phyloP scores from a whole-genome alignment of 163 green algal species.

The Botryococcus braunii region DNA sequence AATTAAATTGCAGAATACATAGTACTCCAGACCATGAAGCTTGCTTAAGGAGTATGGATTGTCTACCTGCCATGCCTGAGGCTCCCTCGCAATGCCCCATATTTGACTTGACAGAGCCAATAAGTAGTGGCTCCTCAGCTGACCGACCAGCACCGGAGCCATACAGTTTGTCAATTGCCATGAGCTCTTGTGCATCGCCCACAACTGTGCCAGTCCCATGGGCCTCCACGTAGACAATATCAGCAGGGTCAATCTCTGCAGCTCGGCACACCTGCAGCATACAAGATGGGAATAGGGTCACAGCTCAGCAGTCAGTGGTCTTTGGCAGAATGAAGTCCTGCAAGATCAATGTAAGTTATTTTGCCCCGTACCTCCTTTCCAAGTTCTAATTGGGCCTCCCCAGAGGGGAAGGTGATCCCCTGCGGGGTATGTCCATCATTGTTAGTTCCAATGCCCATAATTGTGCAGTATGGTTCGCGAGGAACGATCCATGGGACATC shows the following conservation, averaged over 20 bases:
- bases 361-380: conserved; percentile 1
- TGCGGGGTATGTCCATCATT: conserved; percentile 15
- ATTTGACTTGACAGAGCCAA: conserved; percentile 15
- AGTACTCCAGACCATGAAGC: not conserved
- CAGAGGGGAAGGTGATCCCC: conserved; percentile 11
- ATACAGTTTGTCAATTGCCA: conserved; percentile 7
- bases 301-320: too few relatives aligned
- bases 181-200: conserved; percentile 10
- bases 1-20: not conserved
- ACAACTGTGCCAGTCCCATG: conserved; percentile 14
- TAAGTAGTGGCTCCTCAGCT: conserved; percentile 2
- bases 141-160: not conserved
- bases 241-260: conserved; percentile 2
- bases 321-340: too few relatives aligned
- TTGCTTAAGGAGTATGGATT: not conserved
- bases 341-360: too few relatives aligned
- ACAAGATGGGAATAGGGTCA: not conserved
- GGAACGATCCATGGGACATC: not conserved
- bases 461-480: not conserved
- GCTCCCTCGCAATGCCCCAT: conserved; percentile 14
- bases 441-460: conserved; percentile 10
- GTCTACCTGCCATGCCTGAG: conserved; percentile 7
- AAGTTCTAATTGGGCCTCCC: conserved; percentile 4
- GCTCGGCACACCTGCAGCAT: conserved; percentile 6
- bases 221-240: conserved; percentile 10